Evolutionary conservation across 2,329 filamentous ascomycete species (phyloP).

Genomic region (Calcarisporium arbuscula): DNA sequence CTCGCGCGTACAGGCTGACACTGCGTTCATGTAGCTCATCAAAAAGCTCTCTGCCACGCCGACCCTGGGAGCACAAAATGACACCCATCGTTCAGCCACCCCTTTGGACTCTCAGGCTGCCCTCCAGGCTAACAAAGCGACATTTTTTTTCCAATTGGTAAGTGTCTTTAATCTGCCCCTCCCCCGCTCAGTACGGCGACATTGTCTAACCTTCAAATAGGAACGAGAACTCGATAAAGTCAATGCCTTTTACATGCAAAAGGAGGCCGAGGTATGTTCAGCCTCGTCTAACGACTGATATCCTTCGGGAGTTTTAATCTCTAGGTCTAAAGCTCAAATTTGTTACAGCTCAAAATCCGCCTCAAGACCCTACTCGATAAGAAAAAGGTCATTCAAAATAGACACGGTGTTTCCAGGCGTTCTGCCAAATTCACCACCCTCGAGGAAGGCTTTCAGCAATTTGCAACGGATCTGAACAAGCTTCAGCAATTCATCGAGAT

Average conservation of each 20-base stretch:
- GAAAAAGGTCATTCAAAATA: constrained; percentile 82
- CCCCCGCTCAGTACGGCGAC: constrained; percentile 17
- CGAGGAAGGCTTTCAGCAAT: constrained; percentile 95
- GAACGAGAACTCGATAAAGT: constrained; percentile 98
- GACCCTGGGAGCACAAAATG: constrained; percentile 70
- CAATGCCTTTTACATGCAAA: constrained; percentile 95
- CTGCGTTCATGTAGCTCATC: constrained; percentile 64
- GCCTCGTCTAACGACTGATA: too few species aligned
- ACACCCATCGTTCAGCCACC: constrained; percentile 40
- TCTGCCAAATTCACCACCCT: constrained; percentile 92
- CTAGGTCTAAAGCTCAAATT: too few species aligned
- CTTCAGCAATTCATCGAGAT: constrained; percentile 98
- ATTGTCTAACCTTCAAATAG: constrained; percentile 48
- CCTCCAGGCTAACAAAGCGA: constrained; percentile 93
- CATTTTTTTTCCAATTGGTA: constrained; percentile 97
- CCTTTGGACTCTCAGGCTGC: constrained; percentile 74
- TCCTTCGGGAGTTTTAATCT: too few species aligned
- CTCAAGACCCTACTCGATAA: constrained; percentile 91
- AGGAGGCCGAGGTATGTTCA: constrained; percentile 81
- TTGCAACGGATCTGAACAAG: constrained; percentile 94
- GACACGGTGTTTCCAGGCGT: constrained; percentile 72
- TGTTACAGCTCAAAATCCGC: constrained; percentile 75
- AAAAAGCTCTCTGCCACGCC: constrained; percentile 95
- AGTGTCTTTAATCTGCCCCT: constrained; percentile 25
- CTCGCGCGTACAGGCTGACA: too few species aligned